phyloP scores from a whole-genome alignment of 345 rosid genomes.

The Populus nigra region DNA sequence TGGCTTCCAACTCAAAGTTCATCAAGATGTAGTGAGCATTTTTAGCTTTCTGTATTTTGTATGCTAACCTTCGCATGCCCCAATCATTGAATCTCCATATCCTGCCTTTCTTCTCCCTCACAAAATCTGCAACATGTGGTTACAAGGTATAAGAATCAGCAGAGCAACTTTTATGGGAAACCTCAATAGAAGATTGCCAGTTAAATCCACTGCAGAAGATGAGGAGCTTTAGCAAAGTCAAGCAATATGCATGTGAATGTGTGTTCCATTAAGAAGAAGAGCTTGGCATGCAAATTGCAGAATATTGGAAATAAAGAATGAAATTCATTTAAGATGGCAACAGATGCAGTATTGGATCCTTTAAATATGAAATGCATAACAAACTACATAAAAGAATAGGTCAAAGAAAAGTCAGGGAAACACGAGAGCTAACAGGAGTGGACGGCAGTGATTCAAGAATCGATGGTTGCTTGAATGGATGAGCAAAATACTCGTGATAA shows the following conservation, averaged over 20 bases:
- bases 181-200: neutral
- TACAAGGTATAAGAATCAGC: neutral
- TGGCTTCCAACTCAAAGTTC: slow-evolving; percentile 93
- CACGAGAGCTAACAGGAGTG: neutral
- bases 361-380: too few relatives aligned
- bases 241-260: neutral
- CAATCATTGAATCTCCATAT: slow-evolving; percentile 88
- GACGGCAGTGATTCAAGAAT: too few relatives aligned
- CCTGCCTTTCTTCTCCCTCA: slow-evolving; percentile 80
- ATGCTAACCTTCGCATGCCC: slow-evolving; percentile 87
- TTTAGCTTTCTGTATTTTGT: slow-evolving; percentile 80
- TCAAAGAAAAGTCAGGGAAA: neutral
- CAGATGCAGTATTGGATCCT: too few relatives aligned
- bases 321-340: too few relatives aligned
- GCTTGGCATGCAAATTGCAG: neutral
- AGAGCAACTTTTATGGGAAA: neutral
- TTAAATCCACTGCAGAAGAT: neutral
- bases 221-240: neutral
- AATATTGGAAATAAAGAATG: too few relatives aligned
- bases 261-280: neutral
- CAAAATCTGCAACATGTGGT: slow-evolving; percentile 47
- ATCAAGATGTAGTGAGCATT: slow-evolving; percentile 79
- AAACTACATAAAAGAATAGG: neutral
- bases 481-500: neutral
- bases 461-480: neutral